Percentiles rank a stretch among this genome's conserved stretches.
These are phyloP conservation scores for Vitis riparia DNA, from an alignment of 164 flowering plant species.

Conservation along the genomic window DNA sequence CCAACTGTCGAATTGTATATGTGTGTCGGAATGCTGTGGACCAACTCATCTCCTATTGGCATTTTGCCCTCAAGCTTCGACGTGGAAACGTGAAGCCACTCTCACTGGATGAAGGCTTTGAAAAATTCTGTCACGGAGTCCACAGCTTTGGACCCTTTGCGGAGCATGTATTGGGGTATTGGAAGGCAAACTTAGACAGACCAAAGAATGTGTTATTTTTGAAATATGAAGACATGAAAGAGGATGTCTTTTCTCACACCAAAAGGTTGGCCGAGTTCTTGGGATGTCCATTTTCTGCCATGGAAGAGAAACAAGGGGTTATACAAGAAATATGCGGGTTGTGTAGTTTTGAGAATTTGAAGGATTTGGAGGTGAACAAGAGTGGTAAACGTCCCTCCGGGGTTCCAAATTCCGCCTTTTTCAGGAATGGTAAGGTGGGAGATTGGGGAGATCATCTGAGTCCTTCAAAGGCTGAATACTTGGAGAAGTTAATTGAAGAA, in stretches of 20 bases:
- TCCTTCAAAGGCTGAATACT: background rate
- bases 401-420: background rate
- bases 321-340: background rate
- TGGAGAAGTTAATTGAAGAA: background rate
- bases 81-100: background rate
- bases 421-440: background rate
- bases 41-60: too few species aligned
- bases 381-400: background rate
- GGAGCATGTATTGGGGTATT: background rate
- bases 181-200: too few species aligned
- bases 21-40: conserved; percentile 21
- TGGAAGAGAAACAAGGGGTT: background rate
- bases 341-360: background rate
- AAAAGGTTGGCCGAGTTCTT: background rate
- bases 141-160: background rate
- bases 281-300: background rate
- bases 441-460: background rate
- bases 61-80: too few species aligned
- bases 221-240: too few species aligned
- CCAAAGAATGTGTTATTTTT: too few species aligned
- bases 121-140: background rate
- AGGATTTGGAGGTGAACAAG: background rate
- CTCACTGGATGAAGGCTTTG: background rate
- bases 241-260: too few species aligned
- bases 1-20: conserved; percentile 22